phyloP scores from a whole-genome alignment of 2,329 filamentous ascomycete genomes.

The Ascochyta viciae-villosae region DNA sequence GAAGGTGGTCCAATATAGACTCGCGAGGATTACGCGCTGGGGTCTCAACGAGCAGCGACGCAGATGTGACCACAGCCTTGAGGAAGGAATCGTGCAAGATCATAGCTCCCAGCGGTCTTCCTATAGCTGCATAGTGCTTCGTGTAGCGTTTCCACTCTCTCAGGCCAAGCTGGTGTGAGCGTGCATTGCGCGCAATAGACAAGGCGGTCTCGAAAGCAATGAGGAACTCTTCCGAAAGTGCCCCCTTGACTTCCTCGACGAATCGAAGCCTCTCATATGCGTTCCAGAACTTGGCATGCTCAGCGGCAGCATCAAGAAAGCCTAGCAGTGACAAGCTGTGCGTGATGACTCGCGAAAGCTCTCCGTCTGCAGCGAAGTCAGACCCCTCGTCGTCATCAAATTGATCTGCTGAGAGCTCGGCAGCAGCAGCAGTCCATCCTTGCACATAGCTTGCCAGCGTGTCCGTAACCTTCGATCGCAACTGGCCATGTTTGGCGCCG shows the following conservation, averaged over 20 bases:
- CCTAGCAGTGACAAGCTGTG: conserved; percentile 87
- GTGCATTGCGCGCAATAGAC: conserved; percentile 85
- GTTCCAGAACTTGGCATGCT: conserved; percentile 81
- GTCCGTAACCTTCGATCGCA: conserved; percentile 71
- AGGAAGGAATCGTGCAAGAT: conserved; percentile 89
- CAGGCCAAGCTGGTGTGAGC: conserved; percentile 67
- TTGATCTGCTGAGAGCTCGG: conserved; percentile 61
- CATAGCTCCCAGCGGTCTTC: conserved; percentile 88
- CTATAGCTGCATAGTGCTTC: conserved; percentile 79
- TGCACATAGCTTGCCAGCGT: conserved; percentile 76
- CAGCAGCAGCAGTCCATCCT: conserved; percentile 70
- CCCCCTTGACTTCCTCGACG: conserved; percentile 72
- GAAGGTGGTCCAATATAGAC: conserved; percentile 75
- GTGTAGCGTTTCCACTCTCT: conserved; percentile 89
- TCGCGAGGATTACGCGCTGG: conserved; percentile 64
- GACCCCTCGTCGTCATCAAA: conserved; percentile 64
- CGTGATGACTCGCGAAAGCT: conserved; percentile 69
- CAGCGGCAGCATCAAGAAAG: conserved; percentile 83
- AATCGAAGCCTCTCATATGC: conserved; percentile 75
- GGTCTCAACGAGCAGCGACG: conserved; percentile 72
- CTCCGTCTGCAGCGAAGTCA: conserved; percentile 57
- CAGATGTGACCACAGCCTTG: conserved; percentile 79
- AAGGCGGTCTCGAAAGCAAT: conserved; percentile 87
- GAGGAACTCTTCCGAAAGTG: conserved; percentile 85
- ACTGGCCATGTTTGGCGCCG: conserved; percentile 72